A percentile compares a stretch with the other conserved stretches of the same genome.
phyloP scores from a whole-genome alignment of 2,329 filamentous ascomycete species.

The Aspergillus latus region DNA sequence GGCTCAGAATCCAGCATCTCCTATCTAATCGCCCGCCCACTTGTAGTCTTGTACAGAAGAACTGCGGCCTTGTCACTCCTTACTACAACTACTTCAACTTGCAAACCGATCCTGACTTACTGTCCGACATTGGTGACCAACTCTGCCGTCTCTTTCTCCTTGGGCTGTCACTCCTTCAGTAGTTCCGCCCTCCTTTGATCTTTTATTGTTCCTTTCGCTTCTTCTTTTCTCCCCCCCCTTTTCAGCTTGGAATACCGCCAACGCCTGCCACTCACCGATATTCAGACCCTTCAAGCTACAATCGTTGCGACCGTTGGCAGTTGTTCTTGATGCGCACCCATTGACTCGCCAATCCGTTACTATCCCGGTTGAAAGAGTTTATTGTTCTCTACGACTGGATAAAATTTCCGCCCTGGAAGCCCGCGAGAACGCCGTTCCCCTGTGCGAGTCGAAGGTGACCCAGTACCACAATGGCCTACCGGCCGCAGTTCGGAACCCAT shows the following conservation, averaged over 20 bases:
- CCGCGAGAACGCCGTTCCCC: slow-evolving; percentile 2
- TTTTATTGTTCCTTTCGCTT: not conserved
- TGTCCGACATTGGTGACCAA: slow-evolving; percentile 17
- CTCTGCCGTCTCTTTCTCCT: slow-evolving; percentile 12
- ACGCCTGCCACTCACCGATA: slow-evolving; percentile 8
- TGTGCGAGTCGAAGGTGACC: slow-evolving; percentile 10
- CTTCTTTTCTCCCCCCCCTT: not conserved
- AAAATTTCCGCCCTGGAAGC: not conserved
- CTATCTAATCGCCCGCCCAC: slow-evolving; percentile 13
- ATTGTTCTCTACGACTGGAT: slow-evolving; percentile 8
- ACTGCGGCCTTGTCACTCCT: slow-evolving; percentile 15
- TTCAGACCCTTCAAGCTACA: slow-evolving; percentile 6
- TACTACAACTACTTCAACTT: slow-evolving; percentile 17
- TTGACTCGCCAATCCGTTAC: slow-evolving; percentile 9
- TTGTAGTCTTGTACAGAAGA: slow-evolving; percentile 1
- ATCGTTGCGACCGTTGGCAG: not conserved
- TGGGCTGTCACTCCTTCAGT: slow-evolving; percentile 23
- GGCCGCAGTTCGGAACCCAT: slow-evolving; percentile 61
- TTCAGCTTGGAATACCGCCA: not conserved
- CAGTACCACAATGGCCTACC: slow-evolving; percentile 50
- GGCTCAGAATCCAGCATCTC: slow-evolving; percentile 5
- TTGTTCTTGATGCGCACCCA: slow-evolving; percentile 13
- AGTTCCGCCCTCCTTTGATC: slow-evolving; percentile 16
- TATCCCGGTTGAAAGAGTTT: slow-evolving; percentile 17
- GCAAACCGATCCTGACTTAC: slow-evolving; percentile 15